phyloP scores from a whole-genome alignment of 1,284 basidiomycete genomes.

The Moesziomyces sp. region DNA sequence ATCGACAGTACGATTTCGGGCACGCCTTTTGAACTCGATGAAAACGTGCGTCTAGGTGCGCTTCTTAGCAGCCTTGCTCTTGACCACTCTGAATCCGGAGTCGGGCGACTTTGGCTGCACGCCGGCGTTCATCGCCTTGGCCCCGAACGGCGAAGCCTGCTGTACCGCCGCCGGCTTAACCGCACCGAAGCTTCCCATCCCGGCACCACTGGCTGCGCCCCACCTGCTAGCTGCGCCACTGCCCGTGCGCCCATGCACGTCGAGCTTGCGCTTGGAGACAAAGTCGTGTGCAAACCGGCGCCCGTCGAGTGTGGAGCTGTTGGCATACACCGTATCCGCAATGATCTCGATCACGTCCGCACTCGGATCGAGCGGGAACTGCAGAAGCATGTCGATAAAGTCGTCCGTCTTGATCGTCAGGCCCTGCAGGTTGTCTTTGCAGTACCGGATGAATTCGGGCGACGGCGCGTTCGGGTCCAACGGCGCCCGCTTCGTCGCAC shows the following conservation, averaged over 20 bases:
- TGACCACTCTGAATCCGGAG: slow-evolving; percentile 55
- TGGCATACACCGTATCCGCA: slow-evolving; percentile 78
- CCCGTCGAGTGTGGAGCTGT: slow-evolving; percentile 92
- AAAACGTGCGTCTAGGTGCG: slow-evolving; percentile 15
- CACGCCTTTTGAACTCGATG: no score
- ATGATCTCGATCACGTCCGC: slow-evolving; percentile 67
- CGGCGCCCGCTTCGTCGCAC: neutral
- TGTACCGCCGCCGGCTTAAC: neutral
- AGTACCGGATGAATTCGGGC: slow-evolving; percentile 89
- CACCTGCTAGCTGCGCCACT: slow-evolving; percentile 10
- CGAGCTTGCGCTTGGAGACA: slow-evolving; percentile 79
- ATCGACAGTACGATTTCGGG: no score
- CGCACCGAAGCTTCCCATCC: slow-evolving; percentile 16
- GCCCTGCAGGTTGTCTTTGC: slow-evolving; percentile 86
- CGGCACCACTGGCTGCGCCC: slow-evolving; percentile 8
- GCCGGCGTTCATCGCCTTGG: neutral
- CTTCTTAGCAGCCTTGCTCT: slow-evolving; percentile 56
- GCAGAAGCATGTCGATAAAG: slow-evolving; percentile 68
- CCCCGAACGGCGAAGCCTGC: slow-evolving; percentile 1
- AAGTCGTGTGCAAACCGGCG: slow-evolving; percentile 93
- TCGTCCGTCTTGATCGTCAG: slow-evolving; percentile 72
- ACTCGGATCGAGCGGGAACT: slow-evolving; percentile 66
- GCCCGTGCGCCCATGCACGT: slow-evolving; percentile 48
- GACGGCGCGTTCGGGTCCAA: slow-evolving; percentile 78
- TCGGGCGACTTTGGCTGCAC: neutral